phyloP scores from a whole-genome alignment of 805 yeast genomes.

The Cyberlindnera mycetangii region DNA sequence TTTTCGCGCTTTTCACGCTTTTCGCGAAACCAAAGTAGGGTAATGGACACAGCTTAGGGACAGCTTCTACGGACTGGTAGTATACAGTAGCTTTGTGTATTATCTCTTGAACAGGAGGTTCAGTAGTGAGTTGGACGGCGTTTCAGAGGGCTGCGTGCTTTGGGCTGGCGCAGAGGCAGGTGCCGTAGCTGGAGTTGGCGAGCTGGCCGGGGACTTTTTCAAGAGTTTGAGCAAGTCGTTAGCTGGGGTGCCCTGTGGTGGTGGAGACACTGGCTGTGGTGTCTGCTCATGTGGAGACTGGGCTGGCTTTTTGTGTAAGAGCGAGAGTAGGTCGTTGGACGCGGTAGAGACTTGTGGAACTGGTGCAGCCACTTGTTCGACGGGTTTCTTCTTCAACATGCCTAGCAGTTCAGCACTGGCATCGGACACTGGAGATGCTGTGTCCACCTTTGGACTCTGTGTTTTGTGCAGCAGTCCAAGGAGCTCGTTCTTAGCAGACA shows the following conservation, averaged over 20 bases:
- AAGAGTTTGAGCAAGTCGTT: constrained; percentile 20
- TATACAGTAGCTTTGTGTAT: neutral
- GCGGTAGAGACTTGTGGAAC: constrained; percentile 3
- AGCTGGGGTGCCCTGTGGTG: constrained; percentile 18
- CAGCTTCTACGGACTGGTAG: too few species aligned
- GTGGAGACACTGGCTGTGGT: neutral
- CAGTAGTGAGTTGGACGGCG: constrained; percentile 8
- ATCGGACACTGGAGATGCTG: neutral
- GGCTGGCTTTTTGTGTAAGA: constrained; percentile 10
- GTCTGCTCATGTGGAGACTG: constrained; percentile 4
- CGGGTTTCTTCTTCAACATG: constrained; percentile 1
- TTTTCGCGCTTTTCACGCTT: neutral
- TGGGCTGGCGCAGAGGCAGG: neutral
- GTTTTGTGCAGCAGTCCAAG: constrained; percentile 15
- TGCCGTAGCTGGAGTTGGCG: neutral
- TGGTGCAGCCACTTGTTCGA: neutral
- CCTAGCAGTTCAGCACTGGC: constrained; percentile 1
- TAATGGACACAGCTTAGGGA: too few species aligned
- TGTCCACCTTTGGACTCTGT: neutral
- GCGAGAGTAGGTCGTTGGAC: constrained; percentile 10
- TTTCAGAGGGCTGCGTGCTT: neutral
- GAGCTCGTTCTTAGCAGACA: constrained; percentile 11
- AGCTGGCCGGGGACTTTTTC: constrained; percentile 15
- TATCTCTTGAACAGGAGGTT: constrained; percentile 14
- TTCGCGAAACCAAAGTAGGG: neutral